phyloP scores from a whole-genome alignment of 768 basidiomycete species.

The Auricularia sp. region DNA sequence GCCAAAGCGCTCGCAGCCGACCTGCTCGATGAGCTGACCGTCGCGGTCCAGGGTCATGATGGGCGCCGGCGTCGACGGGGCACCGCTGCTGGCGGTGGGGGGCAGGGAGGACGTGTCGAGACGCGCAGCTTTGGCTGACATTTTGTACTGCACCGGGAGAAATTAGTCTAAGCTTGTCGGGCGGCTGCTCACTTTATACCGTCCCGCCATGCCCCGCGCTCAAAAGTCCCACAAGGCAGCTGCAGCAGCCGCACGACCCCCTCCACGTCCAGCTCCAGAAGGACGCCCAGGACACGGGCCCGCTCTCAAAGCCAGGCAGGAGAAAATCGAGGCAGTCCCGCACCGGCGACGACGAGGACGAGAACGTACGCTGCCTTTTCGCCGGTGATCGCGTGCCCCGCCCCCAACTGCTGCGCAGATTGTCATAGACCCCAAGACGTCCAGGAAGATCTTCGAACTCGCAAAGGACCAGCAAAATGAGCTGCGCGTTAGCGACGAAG shows the following conservation, averaged over 20 bases:
- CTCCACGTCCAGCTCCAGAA: conserved; percentile 74
- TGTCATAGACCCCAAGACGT: conserved; percentile 71
- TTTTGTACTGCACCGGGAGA: background rate
- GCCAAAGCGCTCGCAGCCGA: conserved; percentile 80
- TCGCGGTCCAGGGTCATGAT: conserved; percentile 61
- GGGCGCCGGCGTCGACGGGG: conserved; percentile 17
- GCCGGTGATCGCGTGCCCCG: background rate
- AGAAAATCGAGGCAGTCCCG: conserved; percentile 37
- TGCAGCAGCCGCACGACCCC: conserved; percentile 62
- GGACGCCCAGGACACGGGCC: conserved; percentile 75
- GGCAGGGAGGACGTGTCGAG: background rate
- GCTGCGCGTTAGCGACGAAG: conserved; percentile 45
- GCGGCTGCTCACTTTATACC: background rate
- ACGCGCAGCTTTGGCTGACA: background rate
- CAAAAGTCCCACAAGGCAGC: conserved; percentile 28
- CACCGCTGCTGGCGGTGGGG: background rate
- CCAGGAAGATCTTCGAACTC: conserved; percentile 81
- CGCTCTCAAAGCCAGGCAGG: conserved; percentile 63
- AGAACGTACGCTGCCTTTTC: conserved; percentile 13
- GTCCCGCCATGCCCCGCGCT: conserved; percentile 50
- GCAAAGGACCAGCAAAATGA: conserved; percentile 92
- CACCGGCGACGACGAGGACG: conserved; percentile 44
- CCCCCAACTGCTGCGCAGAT: conserved; percentile 31
- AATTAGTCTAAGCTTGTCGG: background rate
- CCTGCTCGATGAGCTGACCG: conserved; percentile 63